Base-by-base conservation (phyloP, 495 filamentous ascomycete species). In the Margaritispora aquatica region DNA sequence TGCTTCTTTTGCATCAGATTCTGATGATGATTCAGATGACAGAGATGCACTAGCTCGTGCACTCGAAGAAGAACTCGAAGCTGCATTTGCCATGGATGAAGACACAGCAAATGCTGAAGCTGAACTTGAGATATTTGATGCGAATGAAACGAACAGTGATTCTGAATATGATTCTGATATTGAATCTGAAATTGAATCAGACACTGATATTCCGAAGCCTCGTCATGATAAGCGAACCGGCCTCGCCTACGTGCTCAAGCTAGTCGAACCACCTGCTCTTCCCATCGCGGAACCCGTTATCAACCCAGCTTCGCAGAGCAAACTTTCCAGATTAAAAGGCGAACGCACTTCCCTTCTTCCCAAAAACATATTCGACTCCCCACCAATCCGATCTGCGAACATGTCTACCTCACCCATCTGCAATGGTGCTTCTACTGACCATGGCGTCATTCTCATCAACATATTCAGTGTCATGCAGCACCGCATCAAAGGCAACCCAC, bases 1-100 rank as follows among this genome's bases (percentile, higher is more conserved):
- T 8, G 54, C 54, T n/a, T 2, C 48, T 44, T 57, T 57, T 49
- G 36, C 48, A n/a, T 10, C 38, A 7, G 54, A 57, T 20, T 49
- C 54, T 4, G 54, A 57, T 38, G 48, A 38, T 15, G 54, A 57
- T 26, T 38, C 48, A 34, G 54, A 57, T 57, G 36, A 38, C 26
- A 24, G 49, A n/a, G 51, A 54, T 29, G 51, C n/a, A n/a, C n/a
- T n/a, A n/a, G n/a, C n/a, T n/a, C n/a, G n/a, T n/a, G n/a, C n/a
- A n/a, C n/a, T 10, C 19, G 3, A 9, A 8, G 15, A 44, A 3
- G 38, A 17, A n/a, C 38, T 44, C 2, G 38, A 10, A 3, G 38
- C 38, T 44, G 38, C 38, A 8, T 22, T 50, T 50, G 44, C 44
- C 44, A 9, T 48, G 8, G n/a, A 34, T 15, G 29, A 34, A 34